Conservation (phyloP, 2,329 filamentous ascomycete species). For the Fusarium annulatum region DNA sequence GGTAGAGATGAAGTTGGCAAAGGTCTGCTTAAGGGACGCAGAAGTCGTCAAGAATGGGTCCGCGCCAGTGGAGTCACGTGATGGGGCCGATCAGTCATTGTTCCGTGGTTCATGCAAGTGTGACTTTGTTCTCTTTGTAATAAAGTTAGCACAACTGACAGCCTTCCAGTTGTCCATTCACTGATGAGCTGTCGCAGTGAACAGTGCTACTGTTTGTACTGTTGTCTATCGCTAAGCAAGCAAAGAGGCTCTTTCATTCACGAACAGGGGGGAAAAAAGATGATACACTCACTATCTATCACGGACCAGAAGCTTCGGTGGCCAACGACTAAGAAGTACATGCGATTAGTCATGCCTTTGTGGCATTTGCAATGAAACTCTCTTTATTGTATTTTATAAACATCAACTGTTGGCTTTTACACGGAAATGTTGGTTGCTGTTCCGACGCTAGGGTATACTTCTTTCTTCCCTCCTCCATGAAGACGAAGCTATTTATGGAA, state of each 20-base stretch:
- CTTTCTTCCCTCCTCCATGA: not conserved
- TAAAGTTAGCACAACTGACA: not conserved
- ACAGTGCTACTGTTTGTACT: not conserved
- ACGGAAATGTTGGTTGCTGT: not conserved
- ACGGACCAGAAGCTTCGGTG: conserved; percentile 38
- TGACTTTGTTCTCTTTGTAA: conserved; percentile 19
- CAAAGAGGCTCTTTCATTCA: conserved; percentile 17
- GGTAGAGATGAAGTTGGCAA: conserved; percentile 42
- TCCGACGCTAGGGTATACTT: not conserved
- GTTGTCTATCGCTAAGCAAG: conserved; percentile 11
- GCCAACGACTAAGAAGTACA: not conserved
- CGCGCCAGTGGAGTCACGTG: conserved; percentile 42
- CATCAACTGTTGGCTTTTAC: not conserved
- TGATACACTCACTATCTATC: conserved; percentile 13
- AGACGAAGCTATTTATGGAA: conserved; percentile 12
- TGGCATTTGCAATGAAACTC: not conserved
- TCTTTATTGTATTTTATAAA: not conserved
- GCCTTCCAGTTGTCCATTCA: not conserved
- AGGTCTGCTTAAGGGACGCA: conserved; percentile 43
- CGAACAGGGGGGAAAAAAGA: conserved; percentile 1
- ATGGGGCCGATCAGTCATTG: conserved; percentile 21
- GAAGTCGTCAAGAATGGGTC: conserved; percentile 47
- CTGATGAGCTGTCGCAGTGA: not conserved
- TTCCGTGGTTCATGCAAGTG: conserved; percentile 1
- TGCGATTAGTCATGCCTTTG: conserved; percentile 30